Base-by-base conservation (phyloP, 2,329 filamentous ascomycete species). In the Pestalotiopsis sp. region DNA sequence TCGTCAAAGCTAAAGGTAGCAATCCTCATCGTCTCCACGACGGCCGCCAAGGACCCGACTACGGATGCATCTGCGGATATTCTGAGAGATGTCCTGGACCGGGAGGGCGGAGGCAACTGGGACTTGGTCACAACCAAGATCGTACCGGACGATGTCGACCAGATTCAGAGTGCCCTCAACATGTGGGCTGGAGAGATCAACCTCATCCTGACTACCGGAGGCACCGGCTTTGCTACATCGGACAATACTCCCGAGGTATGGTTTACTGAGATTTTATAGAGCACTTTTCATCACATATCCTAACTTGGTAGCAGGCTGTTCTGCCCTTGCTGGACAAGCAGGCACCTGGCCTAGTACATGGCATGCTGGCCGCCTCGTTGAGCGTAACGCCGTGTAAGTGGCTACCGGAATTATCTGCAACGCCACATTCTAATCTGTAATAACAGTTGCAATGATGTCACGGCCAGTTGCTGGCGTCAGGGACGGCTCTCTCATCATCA, bases 371-470 rank as follows among this genome's bases (percentile, higher is more conserved):
- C 5, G 86, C 93, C 23, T 98, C 95, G 0, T 83, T 97, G 17
- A 84, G 89, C 58, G 90, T 98, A 41, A 99, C 96, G 2, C 95
- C 95, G 61, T 99, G 94, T 97, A 83, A 84, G 92, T 82, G 41
- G 59, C 7, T 13, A 4, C 2, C 20, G 13, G 52, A 13, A 20
- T 9, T 36, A 25, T 25, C 27, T 25, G 11, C 6, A 12, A 56
- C 38, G 7, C 9, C 67, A 49, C 2, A 31, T 70, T 36, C 65
- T 75, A 61, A 72, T 49, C 49, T 61, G 63, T 73, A 27, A 65
- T 27, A 68, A n/a, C 9, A 97, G 94, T 99, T 82, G 96, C 96
- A 59, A 91, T 97, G 84, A 99, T 99, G 96, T 93, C 96, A 65
- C 89, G 96, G 61, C 96, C 96, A 4, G 93, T 97, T 13, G 96